Evolutionary conservation across 2,329 filamentous ascomycete genomes (phyloP).

Genomic region (Aspergillus tamarii): DNA sequence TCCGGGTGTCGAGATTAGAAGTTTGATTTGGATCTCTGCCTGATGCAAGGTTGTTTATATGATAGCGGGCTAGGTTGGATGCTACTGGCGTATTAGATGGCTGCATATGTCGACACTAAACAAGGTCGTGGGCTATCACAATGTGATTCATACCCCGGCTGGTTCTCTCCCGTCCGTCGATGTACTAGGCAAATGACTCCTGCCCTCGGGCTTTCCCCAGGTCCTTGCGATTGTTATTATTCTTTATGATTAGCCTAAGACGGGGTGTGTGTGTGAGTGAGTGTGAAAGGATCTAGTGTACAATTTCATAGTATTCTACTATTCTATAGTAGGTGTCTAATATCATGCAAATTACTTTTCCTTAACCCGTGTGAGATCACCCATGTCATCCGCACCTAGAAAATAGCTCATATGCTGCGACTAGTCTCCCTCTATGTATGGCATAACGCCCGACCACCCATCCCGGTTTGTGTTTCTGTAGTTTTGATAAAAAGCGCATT

Average conservation of each 20-base stretch:
- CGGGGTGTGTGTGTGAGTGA: too few species aligned
- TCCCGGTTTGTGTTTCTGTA: background rate
- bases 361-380: constrained; percentile 22
- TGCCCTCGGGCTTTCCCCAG: background rate
- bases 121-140: background rate
- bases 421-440: background rate
- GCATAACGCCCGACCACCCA: background rate
- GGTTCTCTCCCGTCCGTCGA: background rate
- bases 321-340: constrained; percentile 2
- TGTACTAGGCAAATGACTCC: too few species aligned
- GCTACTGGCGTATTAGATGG: background rate
- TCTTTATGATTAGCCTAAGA: background rate
- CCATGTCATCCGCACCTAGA: constrained; percentile 12
- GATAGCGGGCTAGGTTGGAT: too few species aligned
- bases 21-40: background rate
- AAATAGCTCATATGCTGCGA: background rate
- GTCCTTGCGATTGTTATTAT: background rate
- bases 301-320: background rate
- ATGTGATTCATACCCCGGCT: background rate
- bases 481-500: background rate
- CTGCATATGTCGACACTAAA: background rate
- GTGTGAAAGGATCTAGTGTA: background rate
- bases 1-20: background rate
- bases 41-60: background rate
- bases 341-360: constrained; percentile 3